A percentile compares a stretch with the other conserved stretches of the same genome.
phyloP scores from a whole-genome alignment of 495 filamentous ascomycete genomes.

The Sphaerosporella brunnea region DNA sequence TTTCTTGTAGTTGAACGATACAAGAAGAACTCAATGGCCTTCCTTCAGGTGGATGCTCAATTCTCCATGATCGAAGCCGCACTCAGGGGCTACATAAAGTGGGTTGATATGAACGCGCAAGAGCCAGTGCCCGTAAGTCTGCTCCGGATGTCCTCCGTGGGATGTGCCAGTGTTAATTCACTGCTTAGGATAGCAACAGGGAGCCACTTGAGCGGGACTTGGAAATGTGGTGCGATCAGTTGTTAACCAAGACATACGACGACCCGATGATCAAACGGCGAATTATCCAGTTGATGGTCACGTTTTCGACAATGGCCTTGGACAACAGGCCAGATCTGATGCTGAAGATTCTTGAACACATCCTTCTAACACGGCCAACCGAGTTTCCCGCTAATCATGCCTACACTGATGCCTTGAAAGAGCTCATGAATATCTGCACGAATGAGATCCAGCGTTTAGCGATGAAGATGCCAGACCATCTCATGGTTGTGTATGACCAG shows the following conservation, averaged over 20 bases:
- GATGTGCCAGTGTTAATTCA: slow-evolving; percentile 3
- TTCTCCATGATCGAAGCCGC: slow-evolving; percentile 82
- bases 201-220: slow-evolving; percentile 46
- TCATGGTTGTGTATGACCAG: slow-evolving; percentile 74
- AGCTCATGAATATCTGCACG: slow-evolving; percentile 63
- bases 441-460: slow-evolving; percentile 78
- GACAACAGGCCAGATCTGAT: slow-evolving; percentile 62
- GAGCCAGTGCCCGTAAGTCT: slow-evolving; percentile 34
- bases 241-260: slow-evolving; percentile 61
- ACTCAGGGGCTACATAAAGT: slow-evolving; percentile 73
- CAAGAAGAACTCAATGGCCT: slow-evolving; percentile 56
- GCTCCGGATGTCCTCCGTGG: neutral
- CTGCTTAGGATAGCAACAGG: slow-evolving; percentile 39
- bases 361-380: slow-evolving; percentile 59
- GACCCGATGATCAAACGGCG: slow-evolving; percentile 77
- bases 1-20: slow-evolving; percentile 46
- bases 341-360: slow-evolving; percentile 71
- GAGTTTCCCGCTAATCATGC: slow-evolving; percentile 47
- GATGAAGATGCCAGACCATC: slow-evolving; percentile 72
- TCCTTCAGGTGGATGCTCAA: slow-evolving; percentile 71
- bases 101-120: slow-evolving; percentile 43
- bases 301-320: slow-evolving; percentile 68
- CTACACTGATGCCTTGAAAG: slow-evolving; percentile 83
- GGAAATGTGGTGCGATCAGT: slow-evolving; percentile 60
- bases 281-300: slow-evolving; percentile 65